Base-by-base conservation (phyloP, 352 stramenopile species). In the Globisporangium cylindrosporum region DNA sequence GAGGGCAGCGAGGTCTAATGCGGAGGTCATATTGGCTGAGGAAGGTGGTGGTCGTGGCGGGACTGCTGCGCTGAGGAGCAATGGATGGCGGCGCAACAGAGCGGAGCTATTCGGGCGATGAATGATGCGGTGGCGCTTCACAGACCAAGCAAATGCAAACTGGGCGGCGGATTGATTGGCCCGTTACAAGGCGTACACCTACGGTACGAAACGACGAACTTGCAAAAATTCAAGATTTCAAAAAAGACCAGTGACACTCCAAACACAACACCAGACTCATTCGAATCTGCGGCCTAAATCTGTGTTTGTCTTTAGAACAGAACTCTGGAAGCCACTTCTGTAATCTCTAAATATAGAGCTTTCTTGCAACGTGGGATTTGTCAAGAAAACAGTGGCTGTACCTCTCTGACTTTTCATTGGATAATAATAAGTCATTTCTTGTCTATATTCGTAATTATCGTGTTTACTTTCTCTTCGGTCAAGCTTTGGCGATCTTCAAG, bases 1-100 rank as follows among this genome's bases (percentile, higher is more conserved):
- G 20, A 88, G 80, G 49, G 70, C 70, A 38, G 70, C 57, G 27
- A 86, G 68, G 24, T 80, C 73, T 36, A 84, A 56, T 38, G 71
- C 29, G 43, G 46, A 58, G 58, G 29, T 60, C 29, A 36, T 59
- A 10, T 5, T 43, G 57, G 8, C 53, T 55, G 12, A 2, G 12
- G 25, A 4, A 20, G 38, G 38, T 46, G 49, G 29, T 27, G 34
- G 29, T 64, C 3, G 1, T 7, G 7, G 22, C 20, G 15, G 25
- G 22, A n/a, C n/a, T 25, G 18, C 6, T 38, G 15, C 22, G 48
- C 27, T 59, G 27, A 18, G n/a, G 34, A 24, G 51, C 41, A 38
- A 56, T 43, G 29, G 34, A 41, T 61, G 62, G 48, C 32, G 15
- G 22, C 6, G 41, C 59, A 32, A 32, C 29, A 4, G 36, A 64